A percentile compares a stretch with the other conserved stretches of the same genome.
phyloP scores from a whole-genome alignment of 208 protist species.

The Trypanosoma conorhini region DNA sequence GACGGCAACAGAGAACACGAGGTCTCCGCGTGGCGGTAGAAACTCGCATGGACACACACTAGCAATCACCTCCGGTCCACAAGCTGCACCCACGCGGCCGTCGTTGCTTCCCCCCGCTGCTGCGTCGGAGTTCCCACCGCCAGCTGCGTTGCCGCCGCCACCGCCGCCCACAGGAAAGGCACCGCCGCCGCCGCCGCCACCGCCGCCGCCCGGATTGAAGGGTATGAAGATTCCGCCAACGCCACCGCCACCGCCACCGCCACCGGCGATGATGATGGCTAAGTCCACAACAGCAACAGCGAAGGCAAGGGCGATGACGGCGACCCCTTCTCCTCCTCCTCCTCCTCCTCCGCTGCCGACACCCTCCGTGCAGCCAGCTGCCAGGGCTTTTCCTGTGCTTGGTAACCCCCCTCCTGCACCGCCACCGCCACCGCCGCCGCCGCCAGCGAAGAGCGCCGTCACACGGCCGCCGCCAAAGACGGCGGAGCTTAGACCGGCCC shows the following conservation, averaged over 20 bases:
- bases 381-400: not conserved
- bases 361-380: slow-evolving; percentile 5
- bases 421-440: slow-evolving; percentile 13
- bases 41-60: slow-evolving; percentile 12
- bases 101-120: not conserved
- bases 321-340: slow-evolving; percentile 27
- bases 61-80: slow-evolving; percentile 17
- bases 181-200: slow-evolving; percentile 19
- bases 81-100: not conserved
- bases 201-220: slow-evolving; percentile 34
- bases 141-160: not conserved
- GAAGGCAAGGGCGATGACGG: not conserved
- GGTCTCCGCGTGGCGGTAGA: not conserved
- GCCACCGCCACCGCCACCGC: slow-evolving; percentile 38
- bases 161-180: slow-evolving; percentile 1
- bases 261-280: slow-evolving; percentile 24
- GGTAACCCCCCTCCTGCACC: slow-evolving; percentile 23
- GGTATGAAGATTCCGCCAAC: slow-evolving; percentile 16
- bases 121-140: not conserved
- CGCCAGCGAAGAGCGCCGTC: not conserved
- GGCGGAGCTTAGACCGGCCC: not conserved
- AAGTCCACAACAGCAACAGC: slow-evolving; percentile 8
- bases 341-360: slow-evolving; percentile 16
- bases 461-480: slow-evolving; percentile 2
- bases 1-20: slow-evolving; percentile 4